Conservation (phyloP, 495 filamentous ascomycete species). For the Pseudevernia furfuracea region DNA sequence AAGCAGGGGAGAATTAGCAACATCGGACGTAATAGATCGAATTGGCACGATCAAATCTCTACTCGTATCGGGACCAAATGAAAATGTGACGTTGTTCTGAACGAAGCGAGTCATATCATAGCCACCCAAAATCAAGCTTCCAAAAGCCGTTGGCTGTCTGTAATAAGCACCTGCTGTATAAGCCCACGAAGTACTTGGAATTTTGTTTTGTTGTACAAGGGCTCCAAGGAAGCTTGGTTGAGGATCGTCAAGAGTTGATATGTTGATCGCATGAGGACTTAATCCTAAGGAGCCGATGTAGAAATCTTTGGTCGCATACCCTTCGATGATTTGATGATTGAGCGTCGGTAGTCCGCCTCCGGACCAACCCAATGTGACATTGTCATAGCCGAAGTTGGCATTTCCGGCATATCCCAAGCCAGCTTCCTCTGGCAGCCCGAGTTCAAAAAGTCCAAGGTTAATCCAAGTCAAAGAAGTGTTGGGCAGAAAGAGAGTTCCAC, state of each 20-base stretch:
- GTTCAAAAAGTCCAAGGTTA: conserved; percentile 24
- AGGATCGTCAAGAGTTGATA: conserved; percentile 25
- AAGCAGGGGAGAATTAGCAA: background rate
- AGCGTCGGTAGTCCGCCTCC: conserved; percentile 19
- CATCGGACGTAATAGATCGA: conserved; percentile 31
- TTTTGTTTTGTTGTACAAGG: conserved; percentile 21
- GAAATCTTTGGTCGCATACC: conserved; percentile 29
- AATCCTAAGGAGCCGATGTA: conserved; percentile 32
- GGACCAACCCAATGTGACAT: conserved; percentile 26
- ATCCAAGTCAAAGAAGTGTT: conserved; percentile 29
- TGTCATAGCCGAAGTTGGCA: conserved; percentile 31
- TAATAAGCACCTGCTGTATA: conserved; percentile 34
- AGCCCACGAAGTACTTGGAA: conserved; percentile 28
- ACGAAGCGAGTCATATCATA: conserved; percentile 46
- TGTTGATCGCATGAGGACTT: conserved; percentile 27
- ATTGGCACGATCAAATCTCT: conserved; percentile 44
- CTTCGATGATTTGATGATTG: conserved; percentile 26
- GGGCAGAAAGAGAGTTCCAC: conserved; percentile 31
- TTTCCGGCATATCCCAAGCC: conserved; percentile 29
- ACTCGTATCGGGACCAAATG: conserved; percentile 41
- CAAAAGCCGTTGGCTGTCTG: conserved; percentile 34
- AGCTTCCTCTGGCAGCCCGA: conserved; percentile 20
- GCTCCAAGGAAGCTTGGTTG: conserved; percentile 28
- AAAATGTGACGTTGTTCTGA: conserved; percentile 42
- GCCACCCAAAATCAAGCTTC: conserved; percentile 48